Conservation (phyloP, 2,329 filamentous ascomycete species). For the Pseudopyrenochaeta lycopersici region DNA sequence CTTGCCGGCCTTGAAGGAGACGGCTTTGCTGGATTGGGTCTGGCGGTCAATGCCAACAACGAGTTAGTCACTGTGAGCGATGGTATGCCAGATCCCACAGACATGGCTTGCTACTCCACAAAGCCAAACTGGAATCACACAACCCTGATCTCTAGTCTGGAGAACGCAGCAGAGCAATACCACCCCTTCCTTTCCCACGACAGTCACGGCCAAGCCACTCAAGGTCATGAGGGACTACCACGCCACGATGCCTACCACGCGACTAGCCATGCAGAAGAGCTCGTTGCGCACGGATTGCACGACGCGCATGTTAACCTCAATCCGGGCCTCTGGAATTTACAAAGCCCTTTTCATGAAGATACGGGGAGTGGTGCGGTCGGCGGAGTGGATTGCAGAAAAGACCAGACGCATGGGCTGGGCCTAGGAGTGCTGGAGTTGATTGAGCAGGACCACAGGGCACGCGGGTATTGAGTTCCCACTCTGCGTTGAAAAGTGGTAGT, state of each 20-base stretch:
- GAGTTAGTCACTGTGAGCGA: slow-evolving; percentile 19
- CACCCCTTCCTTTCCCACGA: slow-evolving; percentile 1
- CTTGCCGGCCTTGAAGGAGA: slow-evolving; percentile 29
- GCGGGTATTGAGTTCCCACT: slow-evolving; percentile 15
- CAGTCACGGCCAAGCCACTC: background rate
- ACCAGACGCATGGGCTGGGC: background rate
- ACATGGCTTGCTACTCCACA: slow-evolving; percentile 28
- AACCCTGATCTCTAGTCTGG: slow-evolving; percentile 29
- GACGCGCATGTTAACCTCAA: slow-evolving; percentile 15
- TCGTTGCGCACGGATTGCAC: slow-evolving; percentile 22
- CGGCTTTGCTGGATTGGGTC: slow-evolving; percentile 19
- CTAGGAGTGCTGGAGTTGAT: slow-evolving; percentile 25
- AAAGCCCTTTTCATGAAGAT: slow-evolving; percentile 37
- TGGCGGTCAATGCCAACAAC: slow-evolving; percentile 19
- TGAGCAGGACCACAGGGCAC: slow-evolving; percentile 27
- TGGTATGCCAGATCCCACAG: slow-evolving; percentile 3
- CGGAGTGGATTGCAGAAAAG: slow-evolving; percentile 5
- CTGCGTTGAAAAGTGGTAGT: background rate
- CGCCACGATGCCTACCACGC: slow-evolving; percentile 2
- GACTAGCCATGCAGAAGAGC: slow-evolving; percentile 7
- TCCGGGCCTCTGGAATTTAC: slow-evolving; percentile 36
- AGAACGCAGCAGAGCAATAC: slow-evolving; percentile 32
- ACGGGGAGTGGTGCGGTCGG: slow-evolving; percentile 24
- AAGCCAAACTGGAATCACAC: slow-evolving; percentile 33
- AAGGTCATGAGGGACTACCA: slow-evolving; percentile 6